Base-by-base conservation (phyloP, 306 rosid genomes). In the Inga leiocalycina region DNA sequence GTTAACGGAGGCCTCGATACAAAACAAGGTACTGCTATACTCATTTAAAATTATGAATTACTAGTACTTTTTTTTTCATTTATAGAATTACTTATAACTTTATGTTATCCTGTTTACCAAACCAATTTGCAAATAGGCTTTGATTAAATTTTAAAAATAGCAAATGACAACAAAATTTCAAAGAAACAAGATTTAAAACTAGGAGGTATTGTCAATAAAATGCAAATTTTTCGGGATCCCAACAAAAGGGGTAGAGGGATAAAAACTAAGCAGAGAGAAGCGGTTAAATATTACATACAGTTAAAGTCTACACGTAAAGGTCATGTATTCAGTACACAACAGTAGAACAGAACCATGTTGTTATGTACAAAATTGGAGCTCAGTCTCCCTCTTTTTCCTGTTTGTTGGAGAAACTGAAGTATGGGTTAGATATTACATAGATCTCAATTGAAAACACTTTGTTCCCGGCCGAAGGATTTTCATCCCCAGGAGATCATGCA, bases 401-500 rank as follows among this genome's bases (percentile, higher is more conserved):
- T 20, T 43, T 14, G 48, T 32, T 51, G 83, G 76, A 92, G 76
- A 89, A 90, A 84, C 88, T 83, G 89, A 79, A 74, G 79, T 76
- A 78, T 10, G 27, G 64, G 88, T 86, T 88, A 87, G 87, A 88
- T 82, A 62, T 88, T 88, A 87, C 84, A 88, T 80, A 49, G 43
- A 27, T 14, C 51, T 72, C 65, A 44, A 54, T 79, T 72, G 76
- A 85, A 79, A 84, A 74, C 74, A 57, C 54, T 79, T 67, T 71
- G 19, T 78, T 45, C 8, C 56, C 17, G 54, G 32, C 66, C 76
- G 20, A 70, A 54, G 54, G 34, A 74, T 71, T 34, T 44, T 84
- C 87, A 82, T 77, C 71, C 86, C 82, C 80, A 93, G 83, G 90
- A 45, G 16, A 44, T 68, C 74, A 93, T 73, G 91, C 84, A 43